A percentile compares a stretch with the other conserved stretches of the same genome.
phyloP scores from a whole-genome alignment of 495 filamentous ascomycete genomes.

The Tuber melanosporum region DNA sequence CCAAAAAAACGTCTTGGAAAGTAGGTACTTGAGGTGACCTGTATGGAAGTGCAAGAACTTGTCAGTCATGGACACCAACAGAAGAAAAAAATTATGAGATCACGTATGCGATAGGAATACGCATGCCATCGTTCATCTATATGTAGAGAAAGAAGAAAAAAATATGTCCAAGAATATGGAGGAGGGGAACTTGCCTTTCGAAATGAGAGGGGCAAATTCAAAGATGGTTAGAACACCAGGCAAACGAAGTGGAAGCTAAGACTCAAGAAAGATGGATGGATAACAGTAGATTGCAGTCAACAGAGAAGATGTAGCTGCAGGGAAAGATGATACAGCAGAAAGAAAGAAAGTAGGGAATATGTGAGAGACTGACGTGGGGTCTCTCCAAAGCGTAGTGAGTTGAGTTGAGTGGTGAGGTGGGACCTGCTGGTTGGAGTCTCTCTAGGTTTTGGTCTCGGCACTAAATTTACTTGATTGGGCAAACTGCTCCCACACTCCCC shows the following conservation, averaged over 20 bases:
- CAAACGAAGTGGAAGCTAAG: constrained; percentile 3
- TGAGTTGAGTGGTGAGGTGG: constrained; percentile 27
- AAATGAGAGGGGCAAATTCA: constrained; percentile 2
- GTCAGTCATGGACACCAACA: background rate
- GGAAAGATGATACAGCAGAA: background rate
- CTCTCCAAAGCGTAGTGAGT: background rate
- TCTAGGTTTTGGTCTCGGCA: constrained; percentile 33
- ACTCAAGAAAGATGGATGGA: background rate
- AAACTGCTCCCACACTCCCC: constrained; percentile 37
- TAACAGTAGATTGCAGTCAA: background rate
- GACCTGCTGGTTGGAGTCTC: constrained; percentile 36
- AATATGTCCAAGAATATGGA: background rate
- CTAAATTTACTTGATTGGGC: constrained; percentile 36
- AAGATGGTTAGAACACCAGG: background rate
- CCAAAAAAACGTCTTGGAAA: background rate
- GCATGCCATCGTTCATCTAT: background rate
- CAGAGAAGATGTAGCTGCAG: background rate
- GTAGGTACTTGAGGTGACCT: background rate
- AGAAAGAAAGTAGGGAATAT: constrained; percentile 1
- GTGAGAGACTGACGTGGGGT: background rate
- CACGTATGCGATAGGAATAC: background rate
- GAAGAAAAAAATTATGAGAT: background rate
- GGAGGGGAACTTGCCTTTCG: background rate
- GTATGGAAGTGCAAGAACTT: background rate
- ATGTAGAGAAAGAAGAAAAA: background rate